These are phyloP conservation scores for Kodamaea jinghongensis DNA, from an alignment of 805 yeast species.

Conservation along the genomic window DNA sequence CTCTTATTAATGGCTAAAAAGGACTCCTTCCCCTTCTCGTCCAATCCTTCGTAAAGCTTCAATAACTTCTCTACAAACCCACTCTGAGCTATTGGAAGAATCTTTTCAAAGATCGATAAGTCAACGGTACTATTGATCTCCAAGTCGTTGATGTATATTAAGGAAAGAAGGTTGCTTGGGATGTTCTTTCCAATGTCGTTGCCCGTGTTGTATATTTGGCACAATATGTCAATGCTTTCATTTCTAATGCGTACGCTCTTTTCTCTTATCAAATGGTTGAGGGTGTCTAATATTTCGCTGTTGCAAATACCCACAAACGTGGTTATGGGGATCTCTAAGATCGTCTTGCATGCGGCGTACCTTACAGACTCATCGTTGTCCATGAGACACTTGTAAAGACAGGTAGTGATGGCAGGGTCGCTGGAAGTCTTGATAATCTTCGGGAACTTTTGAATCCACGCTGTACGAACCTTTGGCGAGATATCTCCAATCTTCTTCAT, in stretches of 20 bases:
- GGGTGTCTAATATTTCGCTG: slow-evolving; percentile 47
- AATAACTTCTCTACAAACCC: no score
- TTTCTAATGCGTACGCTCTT: slow-evolving; percentile 63
- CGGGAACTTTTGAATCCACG: slow-evolving; percentile 66
- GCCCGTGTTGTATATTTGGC: slow-evolving; percentile 53
- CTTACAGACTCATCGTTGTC: slow-evolving; percentile 78
- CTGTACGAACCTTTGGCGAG: slow-evolving; percentile 57
- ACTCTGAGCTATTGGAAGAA: slow-evolving; percentile 52
- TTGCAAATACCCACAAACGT: slow-evolving; percentile 48
- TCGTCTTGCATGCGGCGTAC: slow-evolving; percentile 51
- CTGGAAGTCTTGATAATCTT: slow-evolving; percentile 51
- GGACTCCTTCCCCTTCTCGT: slow-evolving; percentile 58
- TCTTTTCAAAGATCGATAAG: slow-evolving; percentile 51
- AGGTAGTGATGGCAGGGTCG: slow-evolving; percentile 36
- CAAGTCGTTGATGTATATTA: slow-evolving; percentile 71
- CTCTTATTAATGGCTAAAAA: slow-evolving; percentile 68
- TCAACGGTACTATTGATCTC: slow-evolving; percentile 68
- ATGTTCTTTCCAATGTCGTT: slow-evolving; percentile 33
- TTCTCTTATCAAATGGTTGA: slow-evolving; percentile 69
- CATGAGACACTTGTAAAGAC: slow-evolving; percentile 63
- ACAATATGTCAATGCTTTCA: slow-evolving; percentile 52
- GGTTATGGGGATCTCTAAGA: slow-evolving; percentile 46
- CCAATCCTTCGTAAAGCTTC: slow-evolving; percentile 45
- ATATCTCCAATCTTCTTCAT: slow-evolving; percentile 70
- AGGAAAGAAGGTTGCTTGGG: slow-evolving; percentile 63